Evolutionary conservation across 371 early-diverging fungal genomes (phyloP).

Genomic region (Fennellomyces sp.): DNA sequence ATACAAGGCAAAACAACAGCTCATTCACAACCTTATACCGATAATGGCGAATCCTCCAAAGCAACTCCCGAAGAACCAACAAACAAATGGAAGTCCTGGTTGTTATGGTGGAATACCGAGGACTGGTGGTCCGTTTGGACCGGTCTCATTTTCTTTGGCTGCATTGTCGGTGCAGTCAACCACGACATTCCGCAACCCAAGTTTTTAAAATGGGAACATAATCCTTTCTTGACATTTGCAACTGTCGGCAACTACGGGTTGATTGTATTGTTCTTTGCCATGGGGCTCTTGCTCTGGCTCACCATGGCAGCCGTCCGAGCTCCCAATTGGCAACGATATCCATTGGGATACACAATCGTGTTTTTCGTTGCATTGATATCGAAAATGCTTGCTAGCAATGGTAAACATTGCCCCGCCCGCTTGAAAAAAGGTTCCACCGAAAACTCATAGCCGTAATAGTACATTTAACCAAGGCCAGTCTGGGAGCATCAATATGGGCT

Average conservation of each 20-base stretch:
- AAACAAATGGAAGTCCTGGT: conserved; percentile 26
- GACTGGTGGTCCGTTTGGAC: conserved; percentile 73
- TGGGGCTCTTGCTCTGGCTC: conserved; percentile 55
- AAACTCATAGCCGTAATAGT: not conserved
- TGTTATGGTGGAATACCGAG: conserved; percentile 66
- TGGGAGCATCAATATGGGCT: conserved; percentile 69
- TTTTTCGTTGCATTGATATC: conserved; percentile 55
- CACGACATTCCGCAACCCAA: conserved; percentile 48
- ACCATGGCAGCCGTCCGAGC: conserved; percentile 42
- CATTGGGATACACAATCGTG: conserved; percentile 49
- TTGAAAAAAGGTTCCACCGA: not conserved
- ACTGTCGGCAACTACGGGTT: conserved; percentile 45
- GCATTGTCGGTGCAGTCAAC: conserved; percentile 49
- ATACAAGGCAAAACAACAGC: not conserved
- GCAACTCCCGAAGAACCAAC: not conserved
- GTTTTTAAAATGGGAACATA: conserved; percentile 52
- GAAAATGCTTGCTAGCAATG: conserved; percentile 62
- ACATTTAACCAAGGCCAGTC: conserved; percentile 32
- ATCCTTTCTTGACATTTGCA: conserved; percentile 59
- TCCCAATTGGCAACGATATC: conserved; percentile 45
- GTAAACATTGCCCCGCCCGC: conserved; percentile 31
- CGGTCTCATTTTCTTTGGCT: conserved; percentile 61
- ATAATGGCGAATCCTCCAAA: not conserved
- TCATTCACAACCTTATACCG: not conserved
- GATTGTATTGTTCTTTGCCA: conserved; percentile 51